phyloP scores from a whole-genome alignment of 805 yeast genomes.

The Saccharomycopsis fibuligera region DNA sequence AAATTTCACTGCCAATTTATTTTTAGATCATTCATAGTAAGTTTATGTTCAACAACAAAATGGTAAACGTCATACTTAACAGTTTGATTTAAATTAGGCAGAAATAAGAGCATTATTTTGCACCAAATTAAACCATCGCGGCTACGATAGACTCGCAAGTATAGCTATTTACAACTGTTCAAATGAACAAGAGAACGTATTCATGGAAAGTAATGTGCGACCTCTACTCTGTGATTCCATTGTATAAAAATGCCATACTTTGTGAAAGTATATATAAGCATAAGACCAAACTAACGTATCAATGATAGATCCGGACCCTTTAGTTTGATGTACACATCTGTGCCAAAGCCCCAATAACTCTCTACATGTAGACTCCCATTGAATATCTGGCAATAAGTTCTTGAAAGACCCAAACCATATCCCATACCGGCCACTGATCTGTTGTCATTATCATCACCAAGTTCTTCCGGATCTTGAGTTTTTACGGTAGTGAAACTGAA shows the following conservation, averaged over 20 bases:
- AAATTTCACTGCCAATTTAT: no score
- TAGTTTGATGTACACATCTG: constrained; percentile 61
- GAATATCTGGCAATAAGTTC: constrained; percentile 67
- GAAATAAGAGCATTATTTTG: no score
- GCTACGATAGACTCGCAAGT: neutral
- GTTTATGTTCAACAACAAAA: no score
- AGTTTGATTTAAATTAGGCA: no score
- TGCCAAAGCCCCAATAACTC: constrained; percentile 71
- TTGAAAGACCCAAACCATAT: constrained; percentile 83
- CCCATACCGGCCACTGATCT: constrained; percentile 84
- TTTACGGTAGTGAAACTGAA: constrained; percentile 82
- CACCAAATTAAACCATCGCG: neutral
- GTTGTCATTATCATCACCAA: constrained; percentile 46
- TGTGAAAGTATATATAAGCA: neutral
- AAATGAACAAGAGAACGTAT: neutral
- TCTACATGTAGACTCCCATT: constrained; percentile 66
- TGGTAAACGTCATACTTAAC: no score
- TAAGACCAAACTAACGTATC: neutral
- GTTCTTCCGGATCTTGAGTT: constrained; percentile 60
- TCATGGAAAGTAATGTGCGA: neutral
- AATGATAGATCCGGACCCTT: constrained; percentile 24
- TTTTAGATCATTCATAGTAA: no score
- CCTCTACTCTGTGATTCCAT: no score
- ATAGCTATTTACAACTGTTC: neutral
- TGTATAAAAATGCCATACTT: neutral